Evolutionary conservation across 2,329 filamentous ascomycete genomes (phyloP), one percentile per base, ranked within the genome.

Genomic region (Neurospora sp.): DNA sequence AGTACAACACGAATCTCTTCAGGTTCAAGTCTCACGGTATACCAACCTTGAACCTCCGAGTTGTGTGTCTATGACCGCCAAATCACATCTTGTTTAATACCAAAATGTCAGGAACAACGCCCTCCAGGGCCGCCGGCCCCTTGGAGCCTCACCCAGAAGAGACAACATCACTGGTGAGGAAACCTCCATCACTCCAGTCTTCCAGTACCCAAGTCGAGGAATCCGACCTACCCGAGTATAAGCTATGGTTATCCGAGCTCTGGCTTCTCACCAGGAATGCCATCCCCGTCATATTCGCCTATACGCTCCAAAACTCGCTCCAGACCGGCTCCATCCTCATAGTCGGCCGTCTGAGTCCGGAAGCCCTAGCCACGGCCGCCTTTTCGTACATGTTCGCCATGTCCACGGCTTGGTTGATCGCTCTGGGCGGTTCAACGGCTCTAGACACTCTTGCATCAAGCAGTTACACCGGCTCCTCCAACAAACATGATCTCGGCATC

Each of bases 321-420:
- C 93, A 97, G 77, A 96, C 93, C 0, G 78, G 91, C 1, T 96
- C 92, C 0, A 91, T 97, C 4, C 82, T 97, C 66, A 89, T 97
- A 43, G 92, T 93, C 3, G 93, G 93, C 10, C 89, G 92, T 2
- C 82, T 93, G 0, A 94, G 91, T 0, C 90, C 93, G 0, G 91
- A 96, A 78, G 89, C 93, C 1, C 82, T 97, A 7, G 92, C 93
- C 0, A 92, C 91, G 0, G 90, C 92, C 1, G 93, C 93, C 0
- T 97, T 97, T 76, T 92, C 91, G 1, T 95, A 96, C 82, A 97
- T 97, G 93, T 97, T 97, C 75, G 93, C 93, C 69, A 93, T 95
- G 91, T 89, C 91, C 28, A 93, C 92, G 0, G 93, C 90, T 0
- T 96, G 93, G 93, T 85, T 97, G 43, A 91, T 97, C 71, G 93